Evolutionary conservation across 1,284 basidiomycete species (phyloP).

Genomic region (Pyrrhoderma noxium): DNA sequence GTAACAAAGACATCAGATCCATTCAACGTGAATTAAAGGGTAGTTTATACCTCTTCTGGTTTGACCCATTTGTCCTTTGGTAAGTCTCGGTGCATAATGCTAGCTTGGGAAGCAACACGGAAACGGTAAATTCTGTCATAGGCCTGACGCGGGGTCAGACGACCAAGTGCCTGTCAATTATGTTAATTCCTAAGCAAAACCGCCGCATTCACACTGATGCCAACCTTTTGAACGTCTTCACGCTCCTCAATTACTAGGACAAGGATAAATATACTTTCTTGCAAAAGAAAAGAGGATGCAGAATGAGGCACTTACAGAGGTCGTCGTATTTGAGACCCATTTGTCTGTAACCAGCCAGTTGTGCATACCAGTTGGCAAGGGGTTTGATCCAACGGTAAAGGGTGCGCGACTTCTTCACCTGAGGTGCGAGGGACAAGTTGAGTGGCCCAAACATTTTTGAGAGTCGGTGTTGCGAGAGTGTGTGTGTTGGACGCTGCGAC

Average conservation of each 20-base stretch:
- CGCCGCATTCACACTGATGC: constrained; percentile 6
- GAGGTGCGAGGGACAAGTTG: constrained; percentile 72
- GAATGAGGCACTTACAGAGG: constrained; percentile 54
- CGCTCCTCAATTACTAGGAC: constrained; percentile 79
- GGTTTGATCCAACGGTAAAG: constrained; percentile 69
- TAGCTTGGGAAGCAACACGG: constrained; percentile 77
- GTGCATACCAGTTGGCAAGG: constrained; percentile 79
- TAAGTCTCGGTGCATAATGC: constrained; percentile 75
- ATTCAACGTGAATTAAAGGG: constrained; percentile 3
- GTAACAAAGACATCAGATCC: constrained; percentile 3
- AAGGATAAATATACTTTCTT: constrained; percentile 17
- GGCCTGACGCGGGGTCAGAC: constrained; percentile 71
- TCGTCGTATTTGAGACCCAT: constrained; percentile 95
- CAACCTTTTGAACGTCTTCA: constrained; percentile 77
- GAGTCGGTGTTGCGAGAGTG: constrained; percentile 17
- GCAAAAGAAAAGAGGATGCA: constrained; percentile 16
- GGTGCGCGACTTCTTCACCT: constrained; percentile 63
- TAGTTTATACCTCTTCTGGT: constrained; percentile 63
- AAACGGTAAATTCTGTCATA: constrained; percentile 94
- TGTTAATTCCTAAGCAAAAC: too few species aligned
- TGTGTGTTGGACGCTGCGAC: not conserved
- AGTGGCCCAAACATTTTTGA: constrained; percentile 58
- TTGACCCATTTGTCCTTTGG: constrained; percentile 84
- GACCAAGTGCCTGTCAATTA: constrained; percentile 82
- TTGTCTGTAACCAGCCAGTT: constrained; percentile 79